Base-by-base conservation (phyloP, 2,329 filamentous ascomycete species). In the Cercospora brassicicola region DNA sequence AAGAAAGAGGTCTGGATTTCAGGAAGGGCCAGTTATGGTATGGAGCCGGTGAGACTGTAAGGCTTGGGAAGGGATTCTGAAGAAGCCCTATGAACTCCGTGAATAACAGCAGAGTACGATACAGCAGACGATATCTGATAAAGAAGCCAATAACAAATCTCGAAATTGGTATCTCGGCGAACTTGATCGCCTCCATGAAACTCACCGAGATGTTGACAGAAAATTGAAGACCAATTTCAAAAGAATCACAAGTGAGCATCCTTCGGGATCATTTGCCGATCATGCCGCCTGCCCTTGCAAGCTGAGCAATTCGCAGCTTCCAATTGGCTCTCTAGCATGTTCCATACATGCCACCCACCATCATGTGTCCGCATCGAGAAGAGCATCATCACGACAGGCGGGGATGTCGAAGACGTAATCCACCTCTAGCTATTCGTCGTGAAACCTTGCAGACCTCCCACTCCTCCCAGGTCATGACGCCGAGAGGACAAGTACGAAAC, bases 1-100 rank as follows among this genome's bases (percentile, higher is more conserved):
- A 96, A 74, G 93, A 94, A 78, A 90, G 84, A 73, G 94, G 94
- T 0, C 80, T 97, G 64, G 91, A 94, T 75, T 88, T 88, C 67
- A 87, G 92, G 55, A 87, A 86, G 71, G 94, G 94, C 0, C 84
- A 85, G 5, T 80, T 97, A 55, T 98, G 94, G 93, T 97, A 97
- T 81, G 94, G 83, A 2, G 70, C 91, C 39, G 91, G 94, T 0
- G 86, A 91, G 71, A 90, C 88, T 3, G 84, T 96, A 18, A 76
- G 81, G 67, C 65, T 84, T 7, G 87, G 87, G 0, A 79, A 81
- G 67, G 85, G 82, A 1, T 84, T 84, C 67, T 83, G 51, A 65
- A 28, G 33, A 18, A 13, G 23, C 39, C 51, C 11, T 15, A 5
- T 10, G 11, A 18, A 13, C 15, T 26, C 10, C 11, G 30, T 23